Conservation (phyloP, 208 protist species). For the Lotmaria passim region DNA sequence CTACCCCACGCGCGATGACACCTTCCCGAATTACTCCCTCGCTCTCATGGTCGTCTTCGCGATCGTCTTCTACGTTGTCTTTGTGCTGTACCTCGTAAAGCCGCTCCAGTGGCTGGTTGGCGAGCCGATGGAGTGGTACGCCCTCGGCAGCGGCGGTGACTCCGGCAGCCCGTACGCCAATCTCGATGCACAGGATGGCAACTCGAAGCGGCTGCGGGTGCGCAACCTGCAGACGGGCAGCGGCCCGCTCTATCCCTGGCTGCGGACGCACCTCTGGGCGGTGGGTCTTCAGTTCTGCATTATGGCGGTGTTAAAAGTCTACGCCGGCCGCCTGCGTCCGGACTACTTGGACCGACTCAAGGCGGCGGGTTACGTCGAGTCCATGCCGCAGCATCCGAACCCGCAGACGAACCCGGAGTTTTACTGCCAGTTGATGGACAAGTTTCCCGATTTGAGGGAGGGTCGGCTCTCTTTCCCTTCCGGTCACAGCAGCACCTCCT, state of each 20-base stretch:
- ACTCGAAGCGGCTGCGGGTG: conserved; percentile 20
- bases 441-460: conserved; percentile 50
- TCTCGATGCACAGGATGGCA: background rate
- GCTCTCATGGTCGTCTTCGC: conserved; percentile 42
- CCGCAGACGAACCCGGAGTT: conserved; percentile 46
- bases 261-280: conserved; percentile 59
- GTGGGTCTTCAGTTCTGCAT: conserved; percentile 43
- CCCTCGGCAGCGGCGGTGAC: background rate
- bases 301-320: conserved; percentile 63
- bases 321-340: conserved; percentile 91
- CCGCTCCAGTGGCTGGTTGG: conserved; percentile 33
- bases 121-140: conserved; percentile 38
- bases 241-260: conserved; percentile 63
- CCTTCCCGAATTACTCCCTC: conserved; percentile 72
- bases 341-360: conserved; percentile 82
- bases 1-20: conserved; percentile 51
- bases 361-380: conserved; percentile 45
- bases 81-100: conserved; percentile 40
- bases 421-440: conserved; percentile 63
- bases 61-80: conserved; percentile 44
- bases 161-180: background rate
- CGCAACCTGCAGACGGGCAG: conserved; percentile 20
- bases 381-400: conserved; percentile 17
- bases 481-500: conserved; percentile 90
- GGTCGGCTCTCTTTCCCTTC: conserved; percentile 91